Percentiles rank a stretch among this genome's conserved stretches.
Evolutionary conservation across 345 rosid species (phyloP).

Genomic region (Syzygium grande): DNA sequence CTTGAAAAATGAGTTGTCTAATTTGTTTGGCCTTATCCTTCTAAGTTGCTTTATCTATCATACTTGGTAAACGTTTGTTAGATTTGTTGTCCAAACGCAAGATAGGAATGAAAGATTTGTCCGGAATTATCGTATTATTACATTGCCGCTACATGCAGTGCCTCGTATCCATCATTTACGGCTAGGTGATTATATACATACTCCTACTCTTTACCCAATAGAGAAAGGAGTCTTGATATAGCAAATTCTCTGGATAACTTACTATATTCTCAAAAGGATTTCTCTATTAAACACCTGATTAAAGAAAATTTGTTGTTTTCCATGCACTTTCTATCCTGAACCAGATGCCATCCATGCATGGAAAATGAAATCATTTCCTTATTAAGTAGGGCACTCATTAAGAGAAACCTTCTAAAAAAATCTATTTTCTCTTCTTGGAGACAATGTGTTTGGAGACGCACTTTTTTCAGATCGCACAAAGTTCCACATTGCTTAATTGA

Average conservation of each 20-base stretch:
- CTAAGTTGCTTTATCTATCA: not conserved
- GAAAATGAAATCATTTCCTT: not conserved
- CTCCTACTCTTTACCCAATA: not conserved
- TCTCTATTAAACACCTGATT: not conserved
- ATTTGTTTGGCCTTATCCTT: not conserved
- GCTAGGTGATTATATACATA: not conserved
- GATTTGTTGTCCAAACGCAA: not conserved
- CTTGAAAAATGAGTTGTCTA: not conserved
- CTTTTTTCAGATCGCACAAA: not conserved
- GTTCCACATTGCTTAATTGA: not conserved
- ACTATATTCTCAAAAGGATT: not conserved
- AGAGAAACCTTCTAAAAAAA: not conserved
- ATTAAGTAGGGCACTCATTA: not conserved
- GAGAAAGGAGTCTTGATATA: not conserved
- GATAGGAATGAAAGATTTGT: not conserved
- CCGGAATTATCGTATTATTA: not conserved
- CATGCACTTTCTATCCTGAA: not conserved
- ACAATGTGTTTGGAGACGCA: conserved; percentile 7
- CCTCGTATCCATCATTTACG: not conserved
- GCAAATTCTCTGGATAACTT: not conserved
- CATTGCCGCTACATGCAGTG: not conserved
- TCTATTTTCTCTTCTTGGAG: not conserved
- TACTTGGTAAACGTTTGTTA: not conserved
- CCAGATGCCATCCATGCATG: not conserved
- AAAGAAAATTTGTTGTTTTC: not conserved